Conservation (phyloP, 2,329 filamentous ascomycete species). For the Xenoacremonium recifei region DNA sequence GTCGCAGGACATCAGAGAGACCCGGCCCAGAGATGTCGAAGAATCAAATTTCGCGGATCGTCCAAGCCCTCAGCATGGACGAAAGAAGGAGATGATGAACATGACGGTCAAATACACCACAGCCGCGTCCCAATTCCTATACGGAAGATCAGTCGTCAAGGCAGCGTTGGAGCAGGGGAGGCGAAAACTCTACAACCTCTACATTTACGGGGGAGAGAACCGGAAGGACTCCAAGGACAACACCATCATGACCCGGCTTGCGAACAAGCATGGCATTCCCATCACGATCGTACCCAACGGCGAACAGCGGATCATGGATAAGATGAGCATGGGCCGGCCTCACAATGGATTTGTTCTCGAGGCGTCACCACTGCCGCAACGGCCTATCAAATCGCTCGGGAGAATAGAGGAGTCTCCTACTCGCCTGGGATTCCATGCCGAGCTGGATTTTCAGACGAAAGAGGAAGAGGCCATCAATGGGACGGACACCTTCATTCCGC, state of each 20-base stretch:
- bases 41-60: background rate
- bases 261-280: constrained; percentile 47
- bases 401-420: constrained; percentile 42
- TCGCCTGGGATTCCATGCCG: constrained; percentile 55
- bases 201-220: constrained; percentile 65
- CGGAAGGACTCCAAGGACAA: constrained; percentile 50
- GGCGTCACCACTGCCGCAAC: constrained; percentile 75
- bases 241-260: constrained; percentile 42
- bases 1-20: background rate
- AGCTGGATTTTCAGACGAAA: constrained; percentile 63
- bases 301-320: constrained; percentile 72
- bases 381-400: constrained; percentile 62
- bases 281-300: constrained; percentile 58
- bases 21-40: background rate
- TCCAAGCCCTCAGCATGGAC: constrained; percentile 6
- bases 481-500: constrained; percentile 46
- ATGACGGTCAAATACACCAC: constrained; percentile 62
- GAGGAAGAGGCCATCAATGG: constrained; percentile 79
- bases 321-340: constrained; percentile 77
- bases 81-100: constrained; percentile 33
- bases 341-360: constrained; percentile 92
- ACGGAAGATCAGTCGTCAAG: constrained; percentile 77
- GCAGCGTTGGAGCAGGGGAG: constrained; percentile 67
- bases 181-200: constrained; percentile 80
- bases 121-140: constrained; percentile 87